These are phyloP conservation scores for baker's yeast (Saccharomyces cerevisiae) DNA, from an alignment of 805 yeast species.

Conservation along the genomic window DNA sequence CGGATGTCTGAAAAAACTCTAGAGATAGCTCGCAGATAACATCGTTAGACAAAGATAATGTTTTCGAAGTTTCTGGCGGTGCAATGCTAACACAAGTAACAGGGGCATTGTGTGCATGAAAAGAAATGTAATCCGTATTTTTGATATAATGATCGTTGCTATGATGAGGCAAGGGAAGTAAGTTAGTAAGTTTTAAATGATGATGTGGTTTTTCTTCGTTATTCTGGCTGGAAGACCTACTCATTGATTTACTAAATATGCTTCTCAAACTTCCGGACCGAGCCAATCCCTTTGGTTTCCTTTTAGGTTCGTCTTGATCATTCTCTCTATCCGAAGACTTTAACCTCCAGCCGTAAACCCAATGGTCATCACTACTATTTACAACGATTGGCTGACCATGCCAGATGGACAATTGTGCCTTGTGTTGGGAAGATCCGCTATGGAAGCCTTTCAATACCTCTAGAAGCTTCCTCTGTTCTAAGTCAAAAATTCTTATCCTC, in stretches of 20 bases:
- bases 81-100: slow-evolving; percentile 76
- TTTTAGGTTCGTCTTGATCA: background rate
- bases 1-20: slow-evolving; percentile 10
- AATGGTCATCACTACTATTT: slow-evolving; percentile 81
- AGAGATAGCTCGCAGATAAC: slow-evolving; percentile 57
- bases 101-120: slow-evolving; percentile 67
- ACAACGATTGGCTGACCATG: slow-evolving; percentile 33
- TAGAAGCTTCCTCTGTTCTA: slow-evolving; percentile 45
- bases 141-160: slow-evolving; percentile 25
- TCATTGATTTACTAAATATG: slow-evolving; percentile 6
- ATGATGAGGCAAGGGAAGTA: background rate
- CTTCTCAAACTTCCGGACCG: slow-evolving; percentile 12
- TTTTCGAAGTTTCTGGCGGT: slow-evolving; percentile 56
- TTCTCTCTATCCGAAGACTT: slow-evolving; percentile 15
- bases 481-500: slow-evolving; percentile 56
- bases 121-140: slow-evolving; percentile 55
- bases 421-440: slow-evolving; percentile 62
- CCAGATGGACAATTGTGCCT: slow-evolving; percentile 35
- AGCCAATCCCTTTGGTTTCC: background rate
- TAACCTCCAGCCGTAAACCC: slow-evolving; percentile 77
- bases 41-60: slow-evolving; percentile 68
- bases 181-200: background rate
- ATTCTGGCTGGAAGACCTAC: slow-evolving; percentile 6
- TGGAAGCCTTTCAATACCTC: slow-evolving; percentile 66
- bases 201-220: background rate